Conservation (phyloP, 352 stramenopile species). For the Phytophthora hibernalis region DNA sequence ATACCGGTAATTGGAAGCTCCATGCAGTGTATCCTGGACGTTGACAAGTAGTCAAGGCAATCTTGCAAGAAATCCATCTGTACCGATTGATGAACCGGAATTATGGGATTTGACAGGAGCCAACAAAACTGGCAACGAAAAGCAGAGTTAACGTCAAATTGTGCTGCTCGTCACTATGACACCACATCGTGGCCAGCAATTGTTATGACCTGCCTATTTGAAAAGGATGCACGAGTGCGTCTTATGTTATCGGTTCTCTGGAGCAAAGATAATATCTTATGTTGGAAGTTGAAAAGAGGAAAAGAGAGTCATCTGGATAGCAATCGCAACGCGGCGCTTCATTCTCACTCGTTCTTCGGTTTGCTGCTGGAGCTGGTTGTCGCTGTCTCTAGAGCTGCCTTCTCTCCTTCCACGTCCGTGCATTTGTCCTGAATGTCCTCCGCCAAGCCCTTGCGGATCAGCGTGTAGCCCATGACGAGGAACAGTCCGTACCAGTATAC, state of each 20-base stretch:
- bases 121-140: neutral
- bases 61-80: slow-evolving; percentile 1
- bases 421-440: slow-evolving; percentile 55
- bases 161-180: neutral
- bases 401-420: slow-evolving; percentile 19
- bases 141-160: neutral
- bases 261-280: slow-evolving; percentile 11
- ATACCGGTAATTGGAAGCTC: too few species aligned
- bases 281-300: slow-evolving; percentile 9
- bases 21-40: too few species aligned
- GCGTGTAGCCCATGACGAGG: slow-evolving; percentile 51
- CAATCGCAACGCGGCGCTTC: slow-evolving; percentile 24
- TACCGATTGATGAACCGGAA: neutral
- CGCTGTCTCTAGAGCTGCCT: slow-evolving; percentile 19
- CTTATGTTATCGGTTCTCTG: slow-evolving; percentile 31
- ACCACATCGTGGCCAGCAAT: too few species aligned
- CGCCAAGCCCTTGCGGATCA: slow-evolving; percentile 39
- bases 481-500: slow-evolving; percentile 56
- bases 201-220: too few species aligned
- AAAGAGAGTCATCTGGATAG: slow-evolving; percentile 19
- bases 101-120: too few species aligned
- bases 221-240: slow-evolving; percentile 21
- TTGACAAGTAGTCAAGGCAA: neutral
- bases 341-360: slow-evolving; percentile 41
- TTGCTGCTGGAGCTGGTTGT: slow-evolving; percentile 20